Evolutionary conservation across 129 eudicot species (phyloP), one percentile per base, ranked within the genome.

Genomic region (Lactuca sativa): DNA sequence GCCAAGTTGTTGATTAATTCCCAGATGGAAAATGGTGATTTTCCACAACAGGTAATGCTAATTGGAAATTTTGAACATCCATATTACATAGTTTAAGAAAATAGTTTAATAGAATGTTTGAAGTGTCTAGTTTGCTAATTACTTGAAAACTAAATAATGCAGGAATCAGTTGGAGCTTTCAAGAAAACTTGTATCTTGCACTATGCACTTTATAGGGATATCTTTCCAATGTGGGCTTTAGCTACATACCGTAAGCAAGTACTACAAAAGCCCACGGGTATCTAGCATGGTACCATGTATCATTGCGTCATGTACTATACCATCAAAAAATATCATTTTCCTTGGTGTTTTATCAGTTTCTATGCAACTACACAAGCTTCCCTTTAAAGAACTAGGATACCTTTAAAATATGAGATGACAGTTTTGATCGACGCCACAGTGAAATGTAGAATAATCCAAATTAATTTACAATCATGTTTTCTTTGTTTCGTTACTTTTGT

Each of bases 1-100:
- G 91, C 91, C 34, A 88, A 83, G 75, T 77, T 88, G 51, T 36
- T 88, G 78, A 88, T 88, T 68, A 88, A 83, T 70, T 85, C 87
- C 25, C 96, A 89, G 57, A 12, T 83, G 71, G 82, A 86, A 71
- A 64, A 55, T 31, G 96, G 96, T 6, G 92, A 86, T 71, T 89
- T 78, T 54, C 92, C 92, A 0, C 96, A 89, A 72, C 86, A 86
- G 88, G 96, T 89, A 77, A 53, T 5, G 9, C 33, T 10, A 6
- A 16, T 15, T 2, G 8, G 51, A 8, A 13, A 32, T 59, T 31
- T 2, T 4, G 5, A 10, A 5, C 3, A 14, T 33, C 13, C 44
- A 12, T 2, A 4, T 7, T 9, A 55, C 59, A 2, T 15, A 2
- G 18, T 55, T n/a, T n/a, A n/a, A n/a, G n/a, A n/a, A n/a, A n/a